Evolutionary conservation across 164 flowering plant species (phyloP), one percentile per base, ranked within the genome.

Genomic region (Berberis thunbergii): DNA sequence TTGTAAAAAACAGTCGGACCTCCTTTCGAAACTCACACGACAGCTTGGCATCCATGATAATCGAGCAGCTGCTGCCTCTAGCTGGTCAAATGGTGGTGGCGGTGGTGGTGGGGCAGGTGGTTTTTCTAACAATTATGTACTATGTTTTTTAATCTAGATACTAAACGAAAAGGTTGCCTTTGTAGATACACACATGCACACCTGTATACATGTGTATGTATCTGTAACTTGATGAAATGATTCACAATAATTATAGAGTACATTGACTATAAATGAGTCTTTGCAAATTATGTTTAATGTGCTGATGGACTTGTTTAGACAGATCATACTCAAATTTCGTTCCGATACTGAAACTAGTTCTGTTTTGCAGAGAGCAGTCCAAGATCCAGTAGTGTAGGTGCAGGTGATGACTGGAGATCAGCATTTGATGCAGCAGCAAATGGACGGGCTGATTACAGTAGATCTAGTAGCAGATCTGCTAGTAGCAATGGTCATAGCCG

Each of bases 401-500:
- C 86, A 48, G 89, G 87, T n/a, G 96, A 87, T 64, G 98, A 91
- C 54, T 91, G 98, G 98, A 83, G 87, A 69, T 73, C 86, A 54
- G 98, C 98, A 66, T 91, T 91, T 69, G 90, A 91, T 73, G 84
- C 92, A 45, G 96, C 98, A 46, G 94, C 95, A 45, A 88, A 84
- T 77, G 96, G 91, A 41, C 77, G 72, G 2, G 40, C 67, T n/a
- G 87, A 81, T 50, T 62, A 69, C 60, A 58, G 43, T 41, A 77
- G 87, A 53, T 79, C 77, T 41, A 66, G 26, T 26, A 26, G 26
- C 26, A 26, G 26, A 26, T 26, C 26, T 26, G 26, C 26, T 26
- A 26, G 73, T 6, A 71, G 87, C 60, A 87, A 79, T 61, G 87
- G 96, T 59, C 89, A 86, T 71, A 83, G 91, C 63, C 77, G 93